Conservation (phyloP, 1,139 yeast species). For the Meyerozyma sp. region DNA sequence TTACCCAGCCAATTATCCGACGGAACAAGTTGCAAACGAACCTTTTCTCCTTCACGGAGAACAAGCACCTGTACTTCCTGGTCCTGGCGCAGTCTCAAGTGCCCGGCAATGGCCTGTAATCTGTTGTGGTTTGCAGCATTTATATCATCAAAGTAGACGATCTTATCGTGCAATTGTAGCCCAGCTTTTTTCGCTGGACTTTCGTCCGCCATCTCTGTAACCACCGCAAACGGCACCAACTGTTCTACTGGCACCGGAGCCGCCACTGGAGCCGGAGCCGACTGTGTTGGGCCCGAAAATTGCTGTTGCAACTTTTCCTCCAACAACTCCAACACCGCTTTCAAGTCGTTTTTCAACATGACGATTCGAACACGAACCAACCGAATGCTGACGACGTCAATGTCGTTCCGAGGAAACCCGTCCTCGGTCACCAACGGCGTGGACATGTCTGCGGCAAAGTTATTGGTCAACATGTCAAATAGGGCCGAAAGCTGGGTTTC, state of each 20-base stretch:
- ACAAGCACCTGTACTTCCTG: conserved; percentile 29
- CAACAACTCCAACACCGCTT: conserved; percentile 41
- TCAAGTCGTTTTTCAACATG: conserved; percentile 64
- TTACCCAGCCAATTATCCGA: conserved; percentile 59
- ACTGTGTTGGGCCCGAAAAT: conserved; percentile 18
- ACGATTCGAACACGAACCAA: conserved; percentile 60
- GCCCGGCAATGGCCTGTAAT: conserved; percentile 32
- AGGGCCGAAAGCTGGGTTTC: conserved; percentile 28
- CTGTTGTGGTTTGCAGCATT: conserved; percentile 49
- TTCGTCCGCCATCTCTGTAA: conserved; percentile 39
- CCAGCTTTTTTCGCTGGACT: conserved; percentile 49
- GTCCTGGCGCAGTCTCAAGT: conserved; percentile 17
- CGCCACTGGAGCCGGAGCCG: not conserved
- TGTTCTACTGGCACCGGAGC: not conserved
- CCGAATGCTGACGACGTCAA: conserved; percentile 70
- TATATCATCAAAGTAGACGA: conserved; percentile 49
- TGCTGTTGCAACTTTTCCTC: conserved; percentile 42
- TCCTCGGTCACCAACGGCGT: conserved; percentile 62
- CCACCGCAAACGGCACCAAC: conserved; percentile 50
- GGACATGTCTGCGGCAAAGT: conserved; percentile 36
- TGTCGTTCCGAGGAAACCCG: conserved; percentile 83
- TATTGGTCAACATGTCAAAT: conserved; percentile 26
- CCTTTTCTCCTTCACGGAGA: conserved; percentile 20
- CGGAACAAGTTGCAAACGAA: conserved; percentile 43
- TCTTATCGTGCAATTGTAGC: conserved; percentile 32